These are phyloP conservation scores for Picea sitchensis DNA, from an alignment of 75 land plant species.

Conservation along the genomic window DNA sequence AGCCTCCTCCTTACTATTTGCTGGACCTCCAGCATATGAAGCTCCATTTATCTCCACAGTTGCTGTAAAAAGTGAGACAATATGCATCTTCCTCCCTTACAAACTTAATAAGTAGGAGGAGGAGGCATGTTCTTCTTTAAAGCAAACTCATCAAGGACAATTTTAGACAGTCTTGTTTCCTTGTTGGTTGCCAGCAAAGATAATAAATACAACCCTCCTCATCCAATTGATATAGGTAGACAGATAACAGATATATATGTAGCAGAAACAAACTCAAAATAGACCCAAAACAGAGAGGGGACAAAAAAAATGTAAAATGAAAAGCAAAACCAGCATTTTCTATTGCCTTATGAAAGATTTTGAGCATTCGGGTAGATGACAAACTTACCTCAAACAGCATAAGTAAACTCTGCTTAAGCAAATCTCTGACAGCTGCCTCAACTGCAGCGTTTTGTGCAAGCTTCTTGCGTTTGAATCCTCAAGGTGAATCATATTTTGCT, in stretches of 20 bases:
- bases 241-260: too few relatives aligned
- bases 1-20: slow-evolving; percentile 22
- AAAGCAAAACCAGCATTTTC: too few relatives aligned
- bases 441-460: not conserved
- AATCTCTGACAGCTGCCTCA: not conserved
- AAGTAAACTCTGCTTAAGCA: not conserved
- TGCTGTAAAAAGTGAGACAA: not conserved
- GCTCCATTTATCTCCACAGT: slow-evolving; percentile 13
- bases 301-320: too few relatives aligned
- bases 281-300: too few relatives aligned
- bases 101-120: slow-evolving; percentile 2
- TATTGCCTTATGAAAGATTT: too few relatives aligned
- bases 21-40: slow-evolving; percentile 10
- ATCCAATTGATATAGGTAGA: too few relatives aligned
- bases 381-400: too few relatives aligned
- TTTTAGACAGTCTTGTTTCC: not conserved
- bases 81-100: not conserved
- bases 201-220: not conserved
- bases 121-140: not conserved
- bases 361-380: too few relatives aligned
- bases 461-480: not conserved
- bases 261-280: too few relatives aligned
- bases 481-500: not conserved
- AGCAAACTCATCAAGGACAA: not conserved
- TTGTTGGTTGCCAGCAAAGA: not conserved